Base-by-base conservation (phyloP, 495 filamentous ascomycete species). In the Choiromyces venosus region DNA sequence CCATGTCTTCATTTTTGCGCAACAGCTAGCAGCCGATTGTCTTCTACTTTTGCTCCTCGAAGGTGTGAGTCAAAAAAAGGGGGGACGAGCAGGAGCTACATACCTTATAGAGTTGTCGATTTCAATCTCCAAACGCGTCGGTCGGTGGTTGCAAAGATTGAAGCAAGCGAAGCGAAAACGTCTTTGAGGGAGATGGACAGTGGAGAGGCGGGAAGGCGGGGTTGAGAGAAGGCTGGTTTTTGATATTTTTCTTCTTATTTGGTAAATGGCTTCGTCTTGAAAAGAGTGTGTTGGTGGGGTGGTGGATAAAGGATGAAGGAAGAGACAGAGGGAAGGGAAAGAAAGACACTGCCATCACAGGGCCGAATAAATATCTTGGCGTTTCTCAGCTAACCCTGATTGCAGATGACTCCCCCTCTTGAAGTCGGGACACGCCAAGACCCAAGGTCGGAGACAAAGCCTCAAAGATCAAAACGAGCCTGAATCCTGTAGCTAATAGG, bases 1-100 rank as follows among this genome's bases (percentile, higher is more conserved):
- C 52, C 52, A 61, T 14, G 25, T 61, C 52, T 33, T 61, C 52
- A 29, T 61, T 33, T 61, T 61, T 61, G 52, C 52, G 52, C 52
- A 61, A 61, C 52, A 61, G 52, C 52, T 33, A 61, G 52, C 52
- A 61, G 52, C 52, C 52, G 52, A 61, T 61, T 61, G 52, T 61
- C 52, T 61, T 61, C 25, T 61, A 61, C 52, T 61, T 61, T 61
- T 29, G 25, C 52, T 61, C 52, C 52, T 14, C 52, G 52, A 61
- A 61, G 52, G 52, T 61, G 52, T 61, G 52, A 61, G 52, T 61
- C 52, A 61, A 61, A 61, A 61, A 33, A 61, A 14, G 52, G 52
- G 44, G 52, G 52, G 52, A 42, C 25, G 52, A 33, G 52, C 52
- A 61, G 52, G 52, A 33, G 52, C 52, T 33, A 61, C 52, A 33